Evolutionary conservation across 768 basidiomycete genomes (phyloP), one percentile per base, ranked within the genome.

Genomic region (Dioszegia crocea): DNA sequence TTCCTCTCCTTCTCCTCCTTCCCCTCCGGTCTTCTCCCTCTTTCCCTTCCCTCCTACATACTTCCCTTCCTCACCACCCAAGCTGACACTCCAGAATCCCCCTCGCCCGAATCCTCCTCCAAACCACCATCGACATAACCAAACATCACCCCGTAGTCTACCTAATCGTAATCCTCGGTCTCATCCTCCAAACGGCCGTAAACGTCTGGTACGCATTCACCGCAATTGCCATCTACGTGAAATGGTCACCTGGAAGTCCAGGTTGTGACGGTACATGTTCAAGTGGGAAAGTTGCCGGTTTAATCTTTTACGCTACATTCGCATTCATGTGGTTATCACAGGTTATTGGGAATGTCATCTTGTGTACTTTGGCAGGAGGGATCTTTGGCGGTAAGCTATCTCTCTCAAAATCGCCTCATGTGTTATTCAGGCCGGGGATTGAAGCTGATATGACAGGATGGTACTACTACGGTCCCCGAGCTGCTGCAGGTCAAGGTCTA

Each of bases 291-390:
- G 88, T 91, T 43, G 83, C 87, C 0, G 89, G 90, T 2, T 78
- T 91, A 12, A 81, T 89, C 54, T 84, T 90, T 75, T 91, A 83
- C 67, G 83, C 84, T 60, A 84, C 85, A 0, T 90, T 91, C 74
- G 86, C 86, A n/a, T 91, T 85, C 79, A 80, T 89, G 47, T 91
- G 89, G 90, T 86, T 85, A 17, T 88, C 86, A 0, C 87, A 89
- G 76, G 88, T 89, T 41, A 84, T 88, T 49, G 84, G 83, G 30
- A 90, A 90, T 64, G 84, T 91, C 39, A 82, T 87, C 0, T 80
- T 91, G 23, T 84, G 87, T 30, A 89, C 88, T 2, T 82, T 91
- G 29, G 87, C 88, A 6, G 89, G 89, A 33, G 89, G 90, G 26
- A 83, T 85, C 3, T 88, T 83, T 64, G 87, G 86, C 43, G 80